Evolutionary conservation across 306 rosid genomes (phyloP).

Genomic region (Fragaria iinumae): DNA sequence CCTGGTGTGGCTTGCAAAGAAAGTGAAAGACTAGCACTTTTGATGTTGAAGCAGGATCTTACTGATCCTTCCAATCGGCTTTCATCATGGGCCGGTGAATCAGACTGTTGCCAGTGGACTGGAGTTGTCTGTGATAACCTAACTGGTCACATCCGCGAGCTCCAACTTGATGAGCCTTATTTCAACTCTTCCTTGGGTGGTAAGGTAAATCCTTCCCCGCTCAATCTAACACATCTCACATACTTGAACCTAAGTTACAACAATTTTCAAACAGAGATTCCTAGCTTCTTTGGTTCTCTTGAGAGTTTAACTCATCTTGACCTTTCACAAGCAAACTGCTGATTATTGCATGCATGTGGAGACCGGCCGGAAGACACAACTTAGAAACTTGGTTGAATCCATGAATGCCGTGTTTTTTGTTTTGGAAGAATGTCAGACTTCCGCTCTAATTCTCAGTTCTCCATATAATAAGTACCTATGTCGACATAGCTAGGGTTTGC

Average conservation of each 20-base stretch:
- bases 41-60: neutral
- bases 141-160: neutral
- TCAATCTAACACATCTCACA: conserved; percentile 13
- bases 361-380: too few relatives aligned
- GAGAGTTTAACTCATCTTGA: conserved; percentile 11
- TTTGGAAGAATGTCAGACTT: too few relatives aligned
- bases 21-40: neutral
- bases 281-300: conserved; percentile 22
- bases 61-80: neutral
- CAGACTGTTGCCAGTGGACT: conserved; percentile 19
- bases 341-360: too few relatives aligned
- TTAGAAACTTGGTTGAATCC: too few relatives aligned
- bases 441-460: too few relatives aligned
- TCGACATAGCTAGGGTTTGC: too few relatives aligned
- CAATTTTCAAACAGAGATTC: conserved; percentile 15
- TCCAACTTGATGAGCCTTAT: neutral
- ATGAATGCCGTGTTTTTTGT: too few relatives aligned
- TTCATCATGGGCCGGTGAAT: neutral
- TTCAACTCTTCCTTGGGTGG: conserved; percentile 9
- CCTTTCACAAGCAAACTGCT: neutral
- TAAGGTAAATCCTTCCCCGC: conserved; percentile 15
- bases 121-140: conserved; percentile 2
- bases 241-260: conserved; percentile 14
- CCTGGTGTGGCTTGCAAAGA: neutral
- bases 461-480: too few relatives aligned